Conservation (phyloP, 2,329 filamentous ascomycete species). For the Fusarium denticulatum region DNA sequence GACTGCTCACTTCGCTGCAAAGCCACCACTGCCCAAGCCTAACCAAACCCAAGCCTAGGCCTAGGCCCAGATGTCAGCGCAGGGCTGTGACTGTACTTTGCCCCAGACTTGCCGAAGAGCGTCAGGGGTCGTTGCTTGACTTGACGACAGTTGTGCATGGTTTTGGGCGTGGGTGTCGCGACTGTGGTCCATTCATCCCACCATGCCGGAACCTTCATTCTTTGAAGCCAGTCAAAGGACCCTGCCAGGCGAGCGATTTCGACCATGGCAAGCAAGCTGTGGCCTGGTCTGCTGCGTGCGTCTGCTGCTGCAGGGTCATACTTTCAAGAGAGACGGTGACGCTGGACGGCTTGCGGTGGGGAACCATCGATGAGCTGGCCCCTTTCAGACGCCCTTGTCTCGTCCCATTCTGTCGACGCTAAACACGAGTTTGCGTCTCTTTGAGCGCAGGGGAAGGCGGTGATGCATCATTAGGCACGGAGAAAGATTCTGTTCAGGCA, state of each 20-base stretch:
- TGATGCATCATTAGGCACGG: constrained; percentile 44
- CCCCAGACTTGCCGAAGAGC: constrained; percentile 37
- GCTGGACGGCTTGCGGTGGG: constrained; percentile 41
- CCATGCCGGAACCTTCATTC: constrained; percentile 18
- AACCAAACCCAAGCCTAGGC: constrained; percentile 17
- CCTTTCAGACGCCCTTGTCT: constrained; percentile 44
- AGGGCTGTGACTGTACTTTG: constrained; percentile 41
- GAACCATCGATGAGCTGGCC: constrained; percentile 45
- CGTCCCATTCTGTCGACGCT: constrained; percentile 43
- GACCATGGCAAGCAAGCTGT: constrained; percentile 15
- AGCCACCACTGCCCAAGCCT: constrained; percentile 34
- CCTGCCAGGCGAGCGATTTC: constrained; percentile 27
- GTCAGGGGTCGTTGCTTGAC: constrained; percentile 36
- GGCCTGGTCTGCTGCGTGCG: constrained; percentile 14
- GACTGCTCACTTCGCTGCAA: constrained; percentile 38
- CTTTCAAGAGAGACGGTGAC: constrained; percentile 43
- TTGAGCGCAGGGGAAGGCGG: constrained; percentile 40
- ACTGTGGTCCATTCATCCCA: constrained; percentile 31
- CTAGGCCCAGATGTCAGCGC: constrained; percentile 35
- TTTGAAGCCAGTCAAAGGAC: constrained; percentile 28
- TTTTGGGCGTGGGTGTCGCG: constrained; percentile 22
- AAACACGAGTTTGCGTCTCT: constrained; percentile 37
- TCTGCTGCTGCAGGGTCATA: constrained; percentile 40
- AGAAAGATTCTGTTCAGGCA: constrained; percentile 40
- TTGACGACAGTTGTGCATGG: constrained; percentile 32